These are phyloP conservation scores for Boletus bicolor DNA, from an alignment of 768 basidiomycete genomes.

Conservation along the genomic window DNA sequence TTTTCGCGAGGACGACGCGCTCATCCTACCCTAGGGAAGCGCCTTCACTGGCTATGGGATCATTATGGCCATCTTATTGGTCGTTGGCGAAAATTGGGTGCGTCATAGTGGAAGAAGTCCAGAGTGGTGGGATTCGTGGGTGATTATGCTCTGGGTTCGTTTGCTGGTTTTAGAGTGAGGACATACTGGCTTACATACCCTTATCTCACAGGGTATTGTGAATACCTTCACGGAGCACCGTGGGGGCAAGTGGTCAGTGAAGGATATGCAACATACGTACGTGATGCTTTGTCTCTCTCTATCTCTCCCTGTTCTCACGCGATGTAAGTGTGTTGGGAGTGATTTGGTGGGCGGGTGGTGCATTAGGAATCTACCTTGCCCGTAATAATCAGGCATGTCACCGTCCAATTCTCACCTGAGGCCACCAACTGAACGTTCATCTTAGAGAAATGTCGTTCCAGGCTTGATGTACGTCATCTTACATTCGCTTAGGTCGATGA, in stretches of 20 bases:
- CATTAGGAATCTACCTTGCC: slow-evolving; percentile 81
- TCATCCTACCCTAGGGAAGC: slow-evolving; percentile 49
- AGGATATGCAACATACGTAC: slow-evolving; percentile 94
- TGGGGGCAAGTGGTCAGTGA: slow-evolving; percentile 76
- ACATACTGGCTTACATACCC: not conserved
- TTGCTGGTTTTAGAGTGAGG: not conserved
- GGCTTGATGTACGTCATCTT: slow-evolving; percentile 62
- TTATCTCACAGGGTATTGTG: slow-evolving; percentile 40
- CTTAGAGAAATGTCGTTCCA: slow-evolving; percentile 75
- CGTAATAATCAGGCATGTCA: slow-evolving; percentile 66
- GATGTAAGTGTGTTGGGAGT: slow-evolving; percentile 49
- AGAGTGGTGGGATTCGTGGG: slow-evolving; percentile 86
- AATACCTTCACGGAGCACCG: slow-evolving; percentile 94
- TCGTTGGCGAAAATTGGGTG: slow-evolving; percentile 77
- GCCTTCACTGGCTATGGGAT: slow-evolving; percentile 87
- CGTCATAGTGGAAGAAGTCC: slow-evolving; percentile 67
- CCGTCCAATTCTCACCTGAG: not conserved
- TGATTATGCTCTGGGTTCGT: slow-evolving; percentile 53
- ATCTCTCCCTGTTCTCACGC: not conserved
- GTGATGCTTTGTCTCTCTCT: slow-evolving; percentile 27
- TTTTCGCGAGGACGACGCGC: slow-evolving; percentile 8
- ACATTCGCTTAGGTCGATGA: not conserved
- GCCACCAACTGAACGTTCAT: not conserved
- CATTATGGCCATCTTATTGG: slow-evolving; percentile 74
- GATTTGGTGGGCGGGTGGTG: slow-evolving; percentile 85